A percentile compares a stretch with the other conserved stretches of the same genome.
Conservation (phyloP, 805 yeast species). For the Candida dendrica region DNA sequence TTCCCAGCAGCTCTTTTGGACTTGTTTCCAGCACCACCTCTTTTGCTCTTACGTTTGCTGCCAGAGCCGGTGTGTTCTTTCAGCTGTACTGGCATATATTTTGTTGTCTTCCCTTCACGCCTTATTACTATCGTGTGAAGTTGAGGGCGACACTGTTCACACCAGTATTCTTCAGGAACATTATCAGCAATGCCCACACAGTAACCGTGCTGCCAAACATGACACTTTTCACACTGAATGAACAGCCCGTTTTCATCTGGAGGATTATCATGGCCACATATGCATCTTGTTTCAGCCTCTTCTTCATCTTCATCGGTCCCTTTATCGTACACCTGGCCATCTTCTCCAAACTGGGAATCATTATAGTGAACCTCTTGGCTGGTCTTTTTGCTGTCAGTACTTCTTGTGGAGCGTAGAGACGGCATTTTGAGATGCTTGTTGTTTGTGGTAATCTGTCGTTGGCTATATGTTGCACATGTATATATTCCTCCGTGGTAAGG, state of each 20-base stretch:
- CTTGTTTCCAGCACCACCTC: background rate
- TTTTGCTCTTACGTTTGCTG: slow-evolving; percentile 11
- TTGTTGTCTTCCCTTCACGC: slow-evolving; percentile 39
- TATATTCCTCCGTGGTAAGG: too few relatives aligned
- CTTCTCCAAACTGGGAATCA: background rate
- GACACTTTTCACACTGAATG: slow-evolving; percentile 84
- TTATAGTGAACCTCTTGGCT: background rate
- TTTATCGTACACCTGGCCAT: background rate
- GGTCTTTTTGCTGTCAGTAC: background rate
- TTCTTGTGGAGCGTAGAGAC: background rate
- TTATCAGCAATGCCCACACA: slow-evolving; percentile 81
- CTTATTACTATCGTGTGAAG: slow-evolving; percentile 53
- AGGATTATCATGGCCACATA: slow-evolving; percentile 36
- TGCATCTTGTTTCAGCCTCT: slow-evolving; percentile 38
- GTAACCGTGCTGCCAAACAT: slow-evolving; percentile 96
- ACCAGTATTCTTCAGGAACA: slow-evolving; percentile 92
- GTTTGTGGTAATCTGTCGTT: too few relatives aligned
- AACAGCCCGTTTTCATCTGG: slow-evolving; percentile 53
- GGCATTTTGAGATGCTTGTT: slow-evolving; percentile 1
- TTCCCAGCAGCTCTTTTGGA: background rate
- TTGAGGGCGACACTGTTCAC: slow-evolving; percentile 86
- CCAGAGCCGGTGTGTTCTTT: slow-evolving; percentile 15
- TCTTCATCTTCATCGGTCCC: slow-evolving; percentile 29
- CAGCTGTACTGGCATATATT: slow-evolving; percentile 40
- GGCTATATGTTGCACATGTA: too few relatives aligned